These are phyloP conservation scores for Sarcocystis neurona DNA, from an alignment of 169 alveolate species.

Conservation along the genomic window DNA sequence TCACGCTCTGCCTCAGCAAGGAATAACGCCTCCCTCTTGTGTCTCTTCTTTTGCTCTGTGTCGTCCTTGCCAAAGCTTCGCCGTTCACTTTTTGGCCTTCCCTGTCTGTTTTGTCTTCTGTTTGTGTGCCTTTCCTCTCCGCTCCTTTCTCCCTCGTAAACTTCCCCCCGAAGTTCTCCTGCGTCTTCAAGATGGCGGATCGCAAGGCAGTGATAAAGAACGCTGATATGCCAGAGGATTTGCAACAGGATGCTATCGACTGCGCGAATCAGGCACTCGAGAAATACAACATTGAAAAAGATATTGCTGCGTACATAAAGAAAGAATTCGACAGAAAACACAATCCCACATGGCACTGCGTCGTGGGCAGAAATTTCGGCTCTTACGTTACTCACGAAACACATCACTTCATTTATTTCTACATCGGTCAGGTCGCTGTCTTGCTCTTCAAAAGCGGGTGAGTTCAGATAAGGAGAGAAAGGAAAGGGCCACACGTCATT, in stretches of 20 bases:
- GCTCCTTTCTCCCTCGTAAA: too few relatives aligned
- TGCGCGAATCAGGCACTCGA: constrained; percentile 98
- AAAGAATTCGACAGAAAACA: constrained; percentile 99
- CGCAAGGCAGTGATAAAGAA: constrained; percentile 89
- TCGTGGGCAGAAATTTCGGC: constrained; percentile 99
- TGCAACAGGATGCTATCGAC: constrained; percentile 98
- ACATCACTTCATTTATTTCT: constrained; percentile 98
- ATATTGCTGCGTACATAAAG: constrained; percentile 98
- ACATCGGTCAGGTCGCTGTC: constrained; percentile 98
- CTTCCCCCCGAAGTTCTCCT: too few relatives aligned
- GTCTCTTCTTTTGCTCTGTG: too few relatives aligned
- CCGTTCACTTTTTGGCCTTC: too few relatives aligned
- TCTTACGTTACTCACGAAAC: constrained; percentile 99
- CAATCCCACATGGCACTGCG: constrained; percentile 99
- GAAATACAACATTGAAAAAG: constrained; percentile 93
- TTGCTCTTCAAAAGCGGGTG: constrained; percentile 97
- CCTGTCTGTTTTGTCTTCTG: too few relatives aligned
- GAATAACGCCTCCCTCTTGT: too few relatives aligned
- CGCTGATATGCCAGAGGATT: constrained; percentile 99
- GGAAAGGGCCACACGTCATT: too few relatives aligned
- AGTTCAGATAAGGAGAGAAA: too few relatives aligned
- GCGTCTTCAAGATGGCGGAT: constrained; percentile 58
- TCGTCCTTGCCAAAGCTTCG: too few relatives aligned
- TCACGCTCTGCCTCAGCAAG: too few relatives aligned
- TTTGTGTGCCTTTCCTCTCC: too few relatives aligned